These are phyloP conservation scores for Irpex sp. DNA, from an alignment of 1,284 basidiomycete genomes.

Conservation along the genomic window DNA sequence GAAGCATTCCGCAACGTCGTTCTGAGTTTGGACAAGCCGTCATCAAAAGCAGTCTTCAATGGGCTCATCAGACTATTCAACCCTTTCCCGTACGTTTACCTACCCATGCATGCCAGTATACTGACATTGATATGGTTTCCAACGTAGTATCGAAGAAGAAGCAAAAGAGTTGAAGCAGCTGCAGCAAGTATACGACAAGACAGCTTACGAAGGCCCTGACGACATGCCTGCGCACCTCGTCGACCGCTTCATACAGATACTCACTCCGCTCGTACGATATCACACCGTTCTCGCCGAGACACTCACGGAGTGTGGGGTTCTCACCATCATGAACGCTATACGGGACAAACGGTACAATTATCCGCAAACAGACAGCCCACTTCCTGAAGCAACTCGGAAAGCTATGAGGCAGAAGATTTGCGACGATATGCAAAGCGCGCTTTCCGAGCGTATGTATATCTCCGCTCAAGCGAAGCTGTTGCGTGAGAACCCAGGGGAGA, in stretches of 20 bases:
- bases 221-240: conserved; percentile 6
- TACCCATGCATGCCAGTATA: neutral
- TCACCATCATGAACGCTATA: conserved; percentile 1
- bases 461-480: conserved; percentile 1
- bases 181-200: neutral
- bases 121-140: too few relatives aligned
- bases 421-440: conserved; percentile 2
- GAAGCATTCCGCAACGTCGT: conserved; percentile 1
- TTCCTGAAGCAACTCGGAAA: conserved; percentile 2
- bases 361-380: neutral
- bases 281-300: conserved; percentile 6
- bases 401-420: neutral
- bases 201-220: neutral
- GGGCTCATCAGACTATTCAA: conserved; percentile 1
- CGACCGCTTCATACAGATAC: conserved; percentile 1
- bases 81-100: conserved; percentile 5
- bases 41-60: neutral
- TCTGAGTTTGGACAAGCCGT: neutral
- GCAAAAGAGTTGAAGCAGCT: neutral
- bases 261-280: neutral
- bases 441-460: conserved; percentile 6
- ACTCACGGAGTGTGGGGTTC: conserved; percentile 1
- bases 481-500: neutral
- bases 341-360: conserved; percentile 8
- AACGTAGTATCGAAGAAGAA: neutral